phyloP scores from a whole-genome alignment of 108 stramenopile genomes.

The Cyclotella choctawhatcheeana region DNA sequence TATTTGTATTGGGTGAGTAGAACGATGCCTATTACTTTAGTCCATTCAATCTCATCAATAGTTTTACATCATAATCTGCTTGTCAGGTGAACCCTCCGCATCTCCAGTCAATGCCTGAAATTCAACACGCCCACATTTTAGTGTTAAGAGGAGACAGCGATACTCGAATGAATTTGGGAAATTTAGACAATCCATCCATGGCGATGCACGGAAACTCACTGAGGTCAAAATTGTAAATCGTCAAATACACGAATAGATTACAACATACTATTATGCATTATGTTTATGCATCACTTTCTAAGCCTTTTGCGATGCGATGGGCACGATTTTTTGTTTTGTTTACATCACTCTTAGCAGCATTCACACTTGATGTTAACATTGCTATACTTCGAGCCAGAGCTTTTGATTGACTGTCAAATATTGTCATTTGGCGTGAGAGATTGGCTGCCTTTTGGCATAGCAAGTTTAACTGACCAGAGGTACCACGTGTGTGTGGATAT shows the following conservation, averaged over 20 bases:
- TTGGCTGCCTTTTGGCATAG: constrained; percentile 17
- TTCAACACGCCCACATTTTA: constrained; percentile 52
- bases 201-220: too few relatives aligned
- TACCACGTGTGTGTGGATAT: neutral
- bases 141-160: constrained; percentile 20
- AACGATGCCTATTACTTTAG: too few relatives aligned
- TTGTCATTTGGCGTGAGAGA: constrained; percentile 1
- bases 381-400: neutral
- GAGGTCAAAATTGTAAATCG: neutral
- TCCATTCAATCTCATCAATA: too few relatives aligned
- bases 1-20: constrained; percentile 40
- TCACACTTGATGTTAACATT: too few relatives aligned
- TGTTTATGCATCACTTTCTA: neutral
- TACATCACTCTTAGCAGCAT: neutral
- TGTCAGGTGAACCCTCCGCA: constrained; percentile 54
- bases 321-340: neutral
- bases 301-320: neutral
- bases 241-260: neutral
- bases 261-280: neutral
- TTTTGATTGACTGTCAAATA: constrained; percentile 3
- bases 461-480: neutral
- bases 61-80: too few relatives aligned
- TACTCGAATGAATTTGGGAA: neutral
- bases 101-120: constrained; percentile 52
- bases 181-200: neutral